These are phyloP conservation scores for Agrocybe chaxingu DNA, from an alignment of 768 basidiomycete species.

Conservation along the genomic window DNA sequence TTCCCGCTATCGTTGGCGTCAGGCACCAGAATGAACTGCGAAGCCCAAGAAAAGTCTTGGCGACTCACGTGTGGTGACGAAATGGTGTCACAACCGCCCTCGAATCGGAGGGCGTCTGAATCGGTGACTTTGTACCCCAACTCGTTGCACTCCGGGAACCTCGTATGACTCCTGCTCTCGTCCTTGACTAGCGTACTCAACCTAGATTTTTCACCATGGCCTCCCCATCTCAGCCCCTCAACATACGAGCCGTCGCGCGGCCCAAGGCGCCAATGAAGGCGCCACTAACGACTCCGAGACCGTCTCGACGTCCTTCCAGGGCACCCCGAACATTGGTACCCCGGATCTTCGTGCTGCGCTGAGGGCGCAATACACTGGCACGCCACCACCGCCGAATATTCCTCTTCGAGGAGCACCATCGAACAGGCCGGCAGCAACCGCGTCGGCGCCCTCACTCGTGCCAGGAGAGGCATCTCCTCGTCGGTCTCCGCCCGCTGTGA, in stretches of 20 bases:
- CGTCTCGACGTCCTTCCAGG: conserved; percentile 28
- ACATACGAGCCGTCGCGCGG: conserved; percentile 34
- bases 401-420: conserved; percentile 36
- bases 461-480: conserved; percentile 5
- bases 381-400: conserved; percentile 57
- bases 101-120: not conserved
- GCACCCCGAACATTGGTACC: conserved; percentile 44
- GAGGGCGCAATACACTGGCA: conserved; percentile 61
- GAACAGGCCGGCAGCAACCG: conserved; percentile 10
- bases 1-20: not conserved
- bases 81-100: not conserved
- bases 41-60: too few species aligned
- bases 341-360: conserved; percentile 56
- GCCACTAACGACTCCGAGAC: conserved; percentile 17
- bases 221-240: conserved; percentile 54
- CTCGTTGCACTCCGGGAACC: not conserved
- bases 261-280: conserved; percentile 7
- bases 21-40: too few species aligned
- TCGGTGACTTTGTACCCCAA: not conserved
- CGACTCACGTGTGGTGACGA: not conserved
- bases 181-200: not conserved
- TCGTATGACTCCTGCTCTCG: conserved; percentile 11
- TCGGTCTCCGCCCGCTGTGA: conserved; percentile 11
- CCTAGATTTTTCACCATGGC: conserved; percentile 34
- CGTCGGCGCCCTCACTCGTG: conserved; percentile 10